Conservation (phyloP, 208 protist species). For the Kentomonas sorsogonicus region DNA sequence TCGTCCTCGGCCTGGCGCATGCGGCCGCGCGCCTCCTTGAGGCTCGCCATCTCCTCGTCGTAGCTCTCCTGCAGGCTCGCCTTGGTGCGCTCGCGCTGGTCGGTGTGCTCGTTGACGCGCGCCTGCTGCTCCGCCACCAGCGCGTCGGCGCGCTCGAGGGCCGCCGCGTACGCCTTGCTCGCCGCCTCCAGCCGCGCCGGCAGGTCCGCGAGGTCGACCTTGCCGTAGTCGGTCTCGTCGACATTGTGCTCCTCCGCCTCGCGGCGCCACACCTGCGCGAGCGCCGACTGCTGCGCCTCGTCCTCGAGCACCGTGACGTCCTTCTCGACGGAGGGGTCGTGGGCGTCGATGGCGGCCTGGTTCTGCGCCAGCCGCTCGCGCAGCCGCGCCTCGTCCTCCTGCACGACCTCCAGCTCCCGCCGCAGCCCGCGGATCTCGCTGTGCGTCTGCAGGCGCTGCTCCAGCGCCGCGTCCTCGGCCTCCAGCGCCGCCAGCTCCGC, state of each 20-base stretch:
- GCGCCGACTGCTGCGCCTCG: constrained; percentile 47
- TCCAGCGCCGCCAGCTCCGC: constrained; percentile 12
- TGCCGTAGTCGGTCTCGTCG: constrained; percentile 41
- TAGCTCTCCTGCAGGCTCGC: constrained; percentile 35
- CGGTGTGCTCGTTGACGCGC: constrained; percentile 65
- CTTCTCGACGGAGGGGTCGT: constrained; percentile 42
- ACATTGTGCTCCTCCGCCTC: constrained; percentile 37
- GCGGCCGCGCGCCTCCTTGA: constrained; percentile 37
- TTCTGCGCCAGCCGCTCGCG: constrained; percentile 34
- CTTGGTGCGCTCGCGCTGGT: constrained; percentile 63
- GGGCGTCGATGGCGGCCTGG: constrained; percentile 19
- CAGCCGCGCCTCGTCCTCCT: constrained; percentile 50
- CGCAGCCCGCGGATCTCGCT: constrained; percentile 58
- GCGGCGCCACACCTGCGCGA: constrained; percentile 50
- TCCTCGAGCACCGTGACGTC: constrained; percentile 51
- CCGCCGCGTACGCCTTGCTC: constrained; percentile 19
- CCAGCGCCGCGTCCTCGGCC: constrained; percentile 19
- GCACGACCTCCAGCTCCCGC: constrained; percentile 57
- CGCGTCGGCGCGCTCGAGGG: constrained; percentile 27
- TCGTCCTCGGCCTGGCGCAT: constrained; percentile 61
- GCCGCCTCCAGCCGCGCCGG: constrained; percentile 32
- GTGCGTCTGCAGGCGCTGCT: constrained; percentile 62
- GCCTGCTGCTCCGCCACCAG: constrained; percentile 52
- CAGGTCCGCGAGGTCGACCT: constrained; percentile 46
- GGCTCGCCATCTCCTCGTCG: constrained; percentile 60